These are phyloP conservation scores for Plasmodium adleri DNA, from an alignment of 169 alveolate genomes.

Conservation along the genomic window DNA sequence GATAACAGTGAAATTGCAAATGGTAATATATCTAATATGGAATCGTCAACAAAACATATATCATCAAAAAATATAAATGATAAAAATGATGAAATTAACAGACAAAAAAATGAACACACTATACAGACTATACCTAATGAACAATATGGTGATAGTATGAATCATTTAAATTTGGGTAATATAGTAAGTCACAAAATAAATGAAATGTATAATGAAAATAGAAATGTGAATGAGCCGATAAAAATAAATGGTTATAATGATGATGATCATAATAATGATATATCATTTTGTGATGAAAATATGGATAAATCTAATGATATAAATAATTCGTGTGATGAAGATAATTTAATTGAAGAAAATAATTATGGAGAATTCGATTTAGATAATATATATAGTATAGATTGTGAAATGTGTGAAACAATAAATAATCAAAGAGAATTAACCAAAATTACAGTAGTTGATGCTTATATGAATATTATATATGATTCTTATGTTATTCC, in stretches of 20 bases:
- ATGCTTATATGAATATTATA: slow-evolving; percentile 75
- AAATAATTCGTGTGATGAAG: not conserved
- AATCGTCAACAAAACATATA: too few relatives aligned
- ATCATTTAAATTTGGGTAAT: not conserved
- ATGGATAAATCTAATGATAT: too few relatives aligned
- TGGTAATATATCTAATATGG: not conserved
- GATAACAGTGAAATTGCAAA: not conserved
- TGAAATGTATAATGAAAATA: slow-evolving; percentile 3
- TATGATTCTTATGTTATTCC: slow-evolving; percentile 79
- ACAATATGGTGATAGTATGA: not conserved
- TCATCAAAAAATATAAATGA: not conserved
- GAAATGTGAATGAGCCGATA: not conserved
- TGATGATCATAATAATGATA: not conserved
- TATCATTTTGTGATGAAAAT: too few relatives aligned
- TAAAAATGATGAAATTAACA: not conserved
- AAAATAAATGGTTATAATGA: not conserved
- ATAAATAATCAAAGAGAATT: slow-evolving; percentile 42
- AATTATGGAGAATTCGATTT: slow-evolving; percentile 39
- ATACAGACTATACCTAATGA: not conserved
- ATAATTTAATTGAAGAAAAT: not conserved
- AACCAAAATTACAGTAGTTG: slow-evolving; percentile 79
- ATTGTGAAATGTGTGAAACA: slow-evolving; percentile 82
- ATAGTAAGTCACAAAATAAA: not conserved
- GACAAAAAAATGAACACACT: not conserved
- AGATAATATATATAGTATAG: slow-evolving; percentile 76